Percentiles rank a stretch among this genome's conserved stretches.
Evolutionary conservation across 2,329 filamentous ascomycete species (phyloP).

Genomic region (Paracamarosporium sp.): DNA sequence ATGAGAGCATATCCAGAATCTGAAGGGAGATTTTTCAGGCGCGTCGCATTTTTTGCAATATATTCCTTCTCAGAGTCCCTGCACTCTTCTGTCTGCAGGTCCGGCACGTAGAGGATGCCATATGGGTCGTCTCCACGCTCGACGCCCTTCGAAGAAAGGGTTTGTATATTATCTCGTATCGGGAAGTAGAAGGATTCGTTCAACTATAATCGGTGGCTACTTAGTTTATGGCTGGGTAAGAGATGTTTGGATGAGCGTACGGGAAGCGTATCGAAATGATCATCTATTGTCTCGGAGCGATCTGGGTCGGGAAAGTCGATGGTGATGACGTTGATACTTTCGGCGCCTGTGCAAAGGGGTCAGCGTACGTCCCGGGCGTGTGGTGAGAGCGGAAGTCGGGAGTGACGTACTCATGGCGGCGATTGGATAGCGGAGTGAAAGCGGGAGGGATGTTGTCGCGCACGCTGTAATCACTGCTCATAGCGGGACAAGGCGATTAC

Average conservation of each 20-base stretch:
- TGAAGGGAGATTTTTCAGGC: slow-evolving; percentile 69
- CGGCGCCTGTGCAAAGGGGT: slow-evolving; percentile 35
- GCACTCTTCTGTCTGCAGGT: slow-evolving; percentile 69
- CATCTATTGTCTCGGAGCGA: slow-evolving; percentile 34
- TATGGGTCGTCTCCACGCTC: slow-evolving; percentile 68
- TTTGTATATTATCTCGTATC: slow-evolving; percentile 68
- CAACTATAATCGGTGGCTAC: background rate
- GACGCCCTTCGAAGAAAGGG: slow-evolving; percentile 73
- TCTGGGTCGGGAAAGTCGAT: slow-evolving; percentile 45
- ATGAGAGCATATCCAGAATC: slow-evolving; percentile 74
- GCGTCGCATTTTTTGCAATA: slow-evolving; percentile 78
- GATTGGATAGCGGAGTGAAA: slow-evolving; percentile 19
- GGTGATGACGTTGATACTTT: slow-evolving; percentile 43
- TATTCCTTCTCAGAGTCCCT: slow-evolving; percentile 66
- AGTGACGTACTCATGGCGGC: slow-evolving; percentile 50
- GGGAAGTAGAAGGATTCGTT: slow-evolving; percentile 45
- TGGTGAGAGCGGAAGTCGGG: slow-evolving; percentile 3
- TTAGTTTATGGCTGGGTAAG: background rate
- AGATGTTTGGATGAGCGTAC: slow-evolving; percentile 13
- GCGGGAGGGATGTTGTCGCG: slow-evolving; percentile 12
- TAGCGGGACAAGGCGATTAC: background rate
- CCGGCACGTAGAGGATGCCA: slow-evolving; percentile 86
- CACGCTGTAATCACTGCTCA: slow-evolving; percentile 20
- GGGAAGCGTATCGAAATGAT: slow-evolving; percentile 37
- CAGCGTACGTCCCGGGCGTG: slow-evolving; percentile 11